Evolutionary conservation across 495 filamentous ascomycete species (phyloP).

Genomic region (Astrothelium macrocarpum): DNA sequence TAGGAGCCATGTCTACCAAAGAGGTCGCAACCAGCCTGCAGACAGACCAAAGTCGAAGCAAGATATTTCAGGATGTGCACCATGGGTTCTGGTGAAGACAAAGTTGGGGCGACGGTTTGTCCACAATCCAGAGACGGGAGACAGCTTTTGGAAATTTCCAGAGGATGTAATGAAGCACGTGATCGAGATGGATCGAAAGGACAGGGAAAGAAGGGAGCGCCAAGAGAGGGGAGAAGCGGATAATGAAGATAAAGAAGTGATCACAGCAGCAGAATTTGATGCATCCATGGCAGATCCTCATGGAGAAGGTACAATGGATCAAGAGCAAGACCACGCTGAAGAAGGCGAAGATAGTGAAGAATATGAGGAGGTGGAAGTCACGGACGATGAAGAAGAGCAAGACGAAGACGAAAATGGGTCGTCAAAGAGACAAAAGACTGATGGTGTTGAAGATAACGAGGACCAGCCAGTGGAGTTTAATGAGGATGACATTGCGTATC

Average conservation of each 20-base stretch:
- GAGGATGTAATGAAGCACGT: slow-evolving; percentile 73
- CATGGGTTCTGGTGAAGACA: slow-evolving; percentile 91
- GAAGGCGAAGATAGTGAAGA: slow-evolving; percentile 50
- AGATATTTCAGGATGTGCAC: slow-evolving; percentile 65
- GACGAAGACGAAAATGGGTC: slow-evolving; percentile 43
- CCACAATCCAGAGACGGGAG: slow-evolving; percentile 69
- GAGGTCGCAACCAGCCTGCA: slow-evolving; percentile 45
- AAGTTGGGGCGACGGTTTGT: slow-evolving; percentile 81
- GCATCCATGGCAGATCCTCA: slow-evolving; percentile 8
- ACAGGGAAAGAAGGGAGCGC: slow-evolving; percentile 41
- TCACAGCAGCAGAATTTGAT: slow-evolving; percentile 28
- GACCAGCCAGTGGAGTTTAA: slow-evolving; percentile 72
- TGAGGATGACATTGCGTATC: slow-evolving; percentile 90
- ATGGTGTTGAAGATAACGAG: slow-evolving; percentile 35
- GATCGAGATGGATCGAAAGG: slow-evolving; percentile 53
- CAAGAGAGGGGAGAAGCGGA: slow-evolving; percentile 30
- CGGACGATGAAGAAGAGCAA: slow-evolving; percentile 37
- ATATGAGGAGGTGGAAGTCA: slow-evolving; percentile 86
- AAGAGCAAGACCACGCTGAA: slow-evolving; percentile 20
- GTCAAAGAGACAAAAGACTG: slow-evolving; percentile 58
- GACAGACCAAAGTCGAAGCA: slow-evolving; percentile 79
- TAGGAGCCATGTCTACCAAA: slow-evolving; percentile 7
- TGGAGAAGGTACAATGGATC: slow-evolving; percentile 16
- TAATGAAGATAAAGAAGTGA: slow-evolving; percentile 22
- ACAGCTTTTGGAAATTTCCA: slow-evolving; percentile 90